Base-by-base conservation (phyloP, 225 moss, liverwort and hornwort genomes). In the Takakia lepidozioides region DNA sequence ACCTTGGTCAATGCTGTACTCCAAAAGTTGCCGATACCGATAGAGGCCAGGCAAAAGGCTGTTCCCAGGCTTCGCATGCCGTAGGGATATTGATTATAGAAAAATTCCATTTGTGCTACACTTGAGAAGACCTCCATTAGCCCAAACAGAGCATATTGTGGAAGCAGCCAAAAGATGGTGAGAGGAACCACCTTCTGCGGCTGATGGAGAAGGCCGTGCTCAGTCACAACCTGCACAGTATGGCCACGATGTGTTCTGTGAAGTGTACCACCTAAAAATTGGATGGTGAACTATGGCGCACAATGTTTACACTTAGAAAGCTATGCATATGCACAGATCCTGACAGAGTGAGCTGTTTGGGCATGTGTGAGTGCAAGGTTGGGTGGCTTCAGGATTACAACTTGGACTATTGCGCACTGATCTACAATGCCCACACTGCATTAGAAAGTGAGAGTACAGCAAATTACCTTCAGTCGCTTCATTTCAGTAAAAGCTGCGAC, bases 71-170 rank as follows among this genome's bases (percentile, higher is more conserved):
- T 60, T 25, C 59, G 59, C 67, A 67, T 67, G 38, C 48, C 49
- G 43, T 68, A 60, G 5, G 68, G 68, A 2, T 60, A 60, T 40
- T 68, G 48, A 4, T 37, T 49, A 55, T 68, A 68, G 68, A 68
- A 60, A 32, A 68, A 61, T 34, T 68, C 68, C 30, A 68, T 10
- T 10, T 48, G 44, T 1, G 40, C 62, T 2, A 50, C 30, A 21
- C 43, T 19, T 2, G 51, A 41, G 52, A 62, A 57, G 45, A 50
- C 9, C 24, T 62, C 56, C 5, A 56, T 52, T 20, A 57, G 13
- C 4, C 51, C 56, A 4, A 62, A 36, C 1, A 65, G 19, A 7
- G 50, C 38, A 50, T 64, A 70, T 38, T 71, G 71, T 5, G 65
- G 65, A 2, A 60, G 28, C 43, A 71, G 61, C 71, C 71, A 71